Conservation (phyloP, 768 basidiomycete species). For the Tylopilus rubrobrunneus region DNA sequence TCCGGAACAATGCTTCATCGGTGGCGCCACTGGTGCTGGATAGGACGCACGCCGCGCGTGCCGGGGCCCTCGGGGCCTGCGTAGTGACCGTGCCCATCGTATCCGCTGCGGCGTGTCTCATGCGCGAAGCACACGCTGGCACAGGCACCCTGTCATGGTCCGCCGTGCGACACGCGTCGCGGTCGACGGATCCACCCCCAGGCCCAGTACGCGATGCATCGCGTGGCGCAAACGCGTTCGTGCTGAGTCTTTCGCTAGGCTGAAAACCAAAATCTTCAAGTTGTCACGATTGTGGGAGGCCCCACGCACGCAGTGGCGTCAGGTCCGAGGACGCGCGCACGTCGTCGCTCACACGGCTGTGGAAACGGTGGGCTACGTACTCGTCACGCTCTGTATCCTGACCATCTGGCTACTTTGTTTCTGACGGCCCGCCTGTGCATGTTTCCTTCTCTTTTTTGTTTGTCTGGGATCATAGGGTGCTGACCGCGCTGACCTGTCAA, state of each 20-base stretch:
- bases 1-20: conserved; percentile 12
- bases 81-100: conserved; percentile 5
- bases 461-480: neutral
- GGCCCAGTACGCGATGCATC: conserved; percentile 6
- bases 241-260: neutral
- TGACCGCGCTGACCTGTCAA: neutral
- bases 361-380: conserved; percentile 10
- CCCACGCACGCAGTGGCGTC: neutral
- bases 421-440: neutral
- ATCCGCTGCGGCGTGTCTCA: conserved; percentile 4
- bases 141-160: neutral
- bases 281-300: neutral
- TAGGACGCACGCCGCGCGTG: conserved; percentile 14
- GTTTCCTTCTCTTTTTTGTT: neutral
- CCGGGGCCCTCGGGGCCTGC: conserved; percentile 11
- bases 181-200: neutral
- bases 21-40: neutral
- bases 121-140: conserved; percentile 3
- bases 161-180: neutral
- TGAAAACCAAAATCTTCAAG: no score
- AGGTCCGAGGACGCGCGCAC: neutral
- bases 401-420: conserved; percentile 19
- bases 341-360: conserved; percentile 9
- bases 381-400: conserved; percentile 14
- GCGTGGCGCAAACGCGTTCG: neutral